Evolutionary conservation across 2,329 filamentous ascomycete genomes (phyloP), one percentile per base, ranked within the genome.

Genomic region (Helotiales sp.): DNA sequence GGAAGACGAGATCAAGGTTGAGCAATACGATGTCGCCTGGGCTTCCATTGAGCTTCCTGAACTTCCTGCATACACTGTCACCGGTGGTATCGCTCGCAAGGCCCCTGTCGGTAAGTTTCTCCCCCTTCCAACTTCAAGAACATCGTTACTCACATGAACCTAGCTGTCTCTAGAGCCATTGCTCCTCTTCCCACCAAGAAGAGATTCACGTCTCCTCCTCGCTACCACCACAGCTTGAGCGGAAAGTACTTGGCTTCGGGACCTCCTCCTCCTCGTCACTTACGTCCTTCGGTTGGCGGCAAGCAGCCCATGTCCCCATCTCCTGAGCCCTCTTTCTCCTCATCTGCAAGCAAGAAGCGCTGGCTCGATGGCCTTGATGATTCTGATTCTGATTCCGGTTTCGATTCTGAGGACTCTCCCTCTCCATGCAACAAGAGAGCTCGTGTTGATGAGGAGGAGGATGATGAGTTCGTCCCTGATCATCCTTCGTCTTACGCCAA

Each of bases 211-310:
- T 22, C 20, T 15, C 54, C 54, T 10, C 54, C 54, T 57, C 20
- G 54, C 32, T 57, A 57, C 24, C 32, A 57, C 26, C 28, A 28
- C 20, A 55, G 52, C 52, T 6, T 37, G 30, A n/a, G 52, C 30
- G 52, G 52, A 32, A 55, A 55, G 30, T 55, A 34, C 52, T 55
- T 55, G 52, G 11, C 6, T 8, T 55, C 52, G 13, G 52, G 52
- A 20, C 52, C 17, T 13, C 17, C 28, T 11, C 52, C 52, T 34
- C 52, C 52, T 10, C 40, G 40, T 45, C 40, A 20, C 40, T 45
- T 45, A 11, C 40, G 40, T 45, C 40, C 40, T 20, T 20, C 40
- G 20, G 17, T n/a, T 10, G 40, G 5, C 20, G n/a, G 40, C 40
- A 45, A 45, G n/a, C 10, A 45, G n/a, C 40, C 40, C 17, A 45